Conservation (phyloP, 2,329 filamentous ascomycete species). For the Dryadomyces quercus-mongolicae region DNA sequence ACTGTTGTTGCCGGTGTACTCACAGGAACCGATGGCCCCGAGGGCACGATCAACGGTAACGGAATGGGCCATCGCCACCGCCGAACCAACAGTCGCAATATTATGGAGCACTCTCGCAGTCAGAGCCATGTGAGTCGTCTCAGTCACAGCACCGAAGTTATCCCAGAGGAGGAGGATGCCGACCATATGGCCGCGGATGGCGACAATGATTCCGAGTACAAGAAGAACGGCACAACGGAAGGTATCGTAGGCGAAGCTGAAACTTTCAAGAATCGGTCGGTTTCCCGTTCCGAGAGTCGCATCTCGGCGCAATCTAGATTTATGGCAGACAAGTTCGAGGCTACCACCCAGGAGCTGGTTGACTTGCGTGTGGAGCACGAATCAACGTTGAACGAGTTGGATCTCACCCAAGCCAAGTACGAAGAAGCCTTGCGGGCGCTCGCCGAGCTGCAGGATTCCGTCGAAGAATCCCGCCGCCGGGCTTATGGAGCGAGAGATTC, state of each 20-base stretch:
- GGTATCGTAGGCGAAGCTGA: background rate
- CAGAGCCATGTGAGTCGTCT: conserved; percentile 42
- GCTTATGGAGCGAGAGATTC: conserved; percentile 38
- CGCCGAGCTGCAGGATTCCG: conserved; percentile 71
- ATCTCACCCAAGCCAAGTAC: conserved; percentile 76
- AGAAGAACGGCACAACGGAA: conserved; percentile 1
- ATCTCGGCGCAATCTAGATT: conserved; percentile 69
- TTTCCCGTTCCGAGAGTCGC: conserved; percentile 1
- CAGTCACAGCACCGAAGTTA: conserved; percentile 37
- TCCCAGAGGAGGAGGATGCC: conserved; percentile 39
- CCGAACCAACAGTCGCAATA: conserved; percentile 26
- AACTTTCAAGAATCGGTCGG: background rate
- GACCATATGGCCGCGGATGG: background rate
- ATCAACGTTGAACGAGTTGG: conserved; percentile 65
- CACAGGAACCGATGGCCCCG: conserved; percentile 10
- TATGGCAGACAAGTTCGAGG: conserved; percentile 86
- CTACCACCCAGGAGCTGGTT: conserved; percentile 80
- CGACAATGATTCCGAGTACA: conserved; percentile 16
- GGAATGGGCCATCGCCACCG: conserved; percentile 32
- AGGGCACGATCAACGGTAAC: conserved; percentile 26
- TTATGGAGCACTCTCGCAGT: conserved; percentile 40
- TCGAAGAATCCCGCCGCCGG: conserved; percentile 63
- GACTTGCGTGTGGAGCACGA: conserved; percentile 88
- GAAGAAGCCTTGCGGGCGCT: conserved; percentile 75
- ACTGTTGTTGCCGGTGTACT: background rate